Evolutionary conservation across 352 stramenopile species (phyloP).

Genomic region (Phytophthora chlamydospora): DNA sequence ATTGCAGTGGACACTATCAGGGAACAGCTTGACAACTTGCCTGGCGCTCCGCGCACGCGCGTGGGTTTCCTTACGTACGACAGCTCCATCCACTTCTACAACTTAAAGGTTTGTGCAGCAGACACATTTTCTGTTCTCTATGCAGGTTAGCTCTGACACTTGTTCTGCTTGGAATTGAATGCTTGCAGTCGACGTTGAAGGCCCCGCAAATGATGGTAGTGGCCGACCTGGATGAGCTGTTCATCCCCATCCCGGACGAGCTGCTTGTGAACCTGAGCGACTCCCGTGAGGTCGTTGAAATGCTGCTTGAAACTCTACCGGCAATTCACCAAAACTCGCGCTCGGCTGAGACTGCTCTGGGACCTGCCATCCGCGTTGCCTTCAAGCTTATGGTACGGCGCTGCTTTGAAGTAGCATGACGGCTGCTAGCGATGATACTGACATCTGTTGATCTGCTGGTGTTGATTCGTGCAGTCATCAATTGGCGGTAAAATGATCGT

Average conservation of each 20-base stretch:
- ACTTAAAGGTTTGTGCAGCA: constrained; percentile 69
- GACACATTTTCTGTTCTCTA: neutral
- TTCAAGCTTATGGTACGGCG: constrained; percentile 97
- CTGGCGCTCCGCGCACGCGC: constrained; percentile 72
- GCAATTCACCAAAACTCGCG: constrained; percentile 86
- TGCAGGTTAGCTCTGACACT: constrained; percentile 25
- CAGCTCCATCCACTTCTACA: constrained; percentile 90
- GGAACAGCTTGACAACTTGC: constrained; percentile 81
- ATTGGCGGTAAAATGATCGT: constrained; percentile 91
- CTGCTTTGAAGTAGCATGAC: constrained; percentile 71
- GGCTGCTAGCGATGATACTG: constrained; percentile 22
- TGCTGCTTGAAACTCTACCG: constrained; percentile 96
- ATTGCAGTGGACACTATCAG: constrained; percentile 81
- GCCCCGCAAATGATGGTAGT: constrained; percentile 91
- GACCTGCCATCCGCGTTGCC: constrained; percentile 93
- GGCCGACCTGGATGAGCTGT: constrained; percentile 86
- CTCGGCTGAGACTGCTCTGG: constrained; percentile 80
- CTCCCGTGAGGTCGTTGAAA: constrained; percentile 93
- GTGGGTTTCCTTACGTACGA: constrained; percentile 91
- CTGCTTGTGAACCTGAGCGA: constrained; percentile 98
- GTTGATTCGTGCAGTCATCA: constrained; percentile 52
- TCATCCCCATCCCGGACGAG: constrained; percentile 95
- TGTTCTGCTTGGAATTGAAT: constrained; percentile 55
- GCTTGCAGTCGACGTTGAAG: constrained; percentile 68
- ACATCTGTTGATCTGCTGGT: constrained; percentile 3